These are phyloP conservation scores for Aphanomyces stellatus DNA, from an alignment of 352 stramenopile species.

Conservation along the genomic window DNA sequence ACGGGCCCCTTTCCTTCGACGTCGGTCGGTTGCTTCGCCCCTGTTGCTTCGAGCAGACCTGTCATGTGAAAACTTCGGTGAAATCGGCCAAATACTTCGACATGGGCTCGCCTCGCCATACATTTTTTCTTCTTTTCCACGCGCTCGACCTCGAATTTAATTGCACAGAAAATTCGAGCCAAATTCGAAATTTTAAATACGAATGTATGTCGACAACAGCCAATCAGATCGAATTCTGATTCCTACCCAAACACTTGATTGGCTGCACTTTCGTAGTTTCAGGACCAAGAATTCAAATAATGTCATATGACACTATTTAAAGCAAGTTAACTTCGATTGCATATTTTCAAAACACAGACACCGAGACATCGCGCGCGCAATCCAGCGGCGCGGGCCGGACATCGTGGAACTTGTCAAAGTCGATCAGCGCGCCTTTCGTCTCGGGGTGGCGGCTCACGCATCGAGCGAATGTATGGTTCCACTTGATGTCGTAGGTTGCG, in stretches of 20 bases:
- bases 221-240: background rate
- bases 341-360: constrained; percentile 7
- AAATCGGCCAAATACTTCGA: background rate
- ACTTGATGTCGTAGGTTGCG: constrained; percentile 65
- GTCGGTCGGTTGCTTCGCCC: constrained; percentile 2
- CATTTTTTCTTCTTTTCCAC: background rate
- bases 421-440: constrained; percentile 41
- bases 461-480: constrained; percentile 64
- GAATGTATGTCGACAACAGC: background rate
- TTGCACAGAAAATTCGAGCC: background rate
- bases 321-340: background rate
- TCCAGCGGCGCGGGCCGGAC: constrained; percentile 41
- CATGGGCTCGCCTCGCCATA: background rate
- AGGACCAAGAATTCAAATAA: background rate
- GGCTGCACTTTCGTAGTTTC: background rate
- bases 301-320: background rate
- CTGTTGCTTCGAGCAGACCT: background rate
- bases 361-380: background rate
- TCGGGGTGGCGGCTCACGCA: constrained; percentile 48
- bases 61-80: constrained; percentile 3
- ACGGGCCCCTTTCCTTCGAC: background rate
- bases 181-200: constrained; percentile 13
- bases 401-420: constrained; percentile 77
- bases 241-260: background rate
- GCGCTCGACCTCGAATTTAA: background rate